Evolutionary conservation across 106 monocot genomes (phyloP), one percentile per base, ranked within the genome.

Genomic region (Cymbidium sinense): DNA sequence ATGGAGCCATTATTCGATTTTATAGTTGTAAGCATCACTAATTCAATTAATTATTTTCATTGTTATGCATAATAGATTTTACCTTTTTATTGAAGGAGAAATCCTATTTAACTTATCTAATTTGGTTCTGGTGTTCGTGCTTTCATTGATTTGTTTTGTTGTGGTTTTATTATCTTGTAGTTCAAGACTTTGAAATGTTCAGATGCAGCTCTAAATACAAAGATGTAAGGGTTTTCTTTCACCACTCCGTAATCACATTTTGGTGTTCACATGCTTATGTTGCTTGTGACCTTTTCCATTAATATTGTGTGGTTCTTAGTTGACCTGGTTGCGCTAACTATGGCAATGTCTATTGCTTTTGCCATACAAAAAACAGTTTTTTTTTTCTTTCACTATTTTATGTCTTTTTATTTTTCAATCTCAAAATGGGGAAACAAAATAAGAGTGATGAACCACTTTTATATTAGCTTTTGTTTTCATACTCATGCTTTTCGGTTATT

Each of bases 1-100:
- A 94, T 87, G 94, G 89, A 72, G 88, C 88, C 74, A 86, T 90
- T 0, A 88, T 94, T 70, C 93, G 93, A 17, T 96, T 96, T 78
- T 88, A 86, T 76, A 88, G 91, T 75, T 28, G 93, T 96, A 91
- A 89, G 83, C 28, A 76, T 80, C 34, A 50, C 6, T 4, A 62
- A 70, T 18, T 28, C 19, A 33, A 7, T 13, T 47, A 27, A 34
- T 76, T 80, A 8, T 47, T 17, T 30, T 70, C 29, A 0, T 31
- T 13, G 11, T 47, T 47, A 13, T 47, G 47, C 47, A 47, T 47
- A 1, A 47, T 47, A 47, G 47, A 12, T 47, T 47, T 47, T 47
- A 13, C 11, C 13, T 47, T 15, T 47, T 47, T 0, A 47, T 47
- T 47, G 15, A 47, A 47, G 13, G 15, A 13, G 1, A 47, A 15